A percentile compares a stretch with the other conserved stretches of the same genome.
phyloP scores from a whole-genome alignment of 2,329 filamentous ascomycete genomes.

The Xylariaceae sp. region DNA sequence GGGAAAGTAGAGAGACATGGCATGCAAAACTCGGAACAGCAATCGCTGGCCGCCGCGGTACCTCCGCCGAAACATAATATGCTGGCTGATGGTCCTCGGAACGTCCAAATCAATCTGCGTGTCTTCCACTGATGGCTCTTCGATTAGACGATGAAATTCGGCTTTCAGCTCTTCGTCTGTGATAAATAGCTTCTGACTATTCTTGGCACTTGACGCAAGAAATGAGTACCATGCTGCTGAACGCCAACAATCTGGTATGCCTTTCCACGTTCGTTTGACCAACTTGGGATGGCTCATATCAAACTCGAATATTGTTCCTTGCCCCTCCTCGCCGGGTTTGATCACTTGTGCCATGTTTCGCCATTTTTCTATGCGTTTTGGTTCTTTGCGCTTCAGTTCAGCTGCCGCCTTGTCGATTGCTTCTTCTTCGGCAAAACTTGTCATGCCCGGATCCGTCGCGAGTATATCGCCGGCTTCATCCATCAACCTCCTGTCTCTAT shows the following conservation, averaged over 20 bases:
- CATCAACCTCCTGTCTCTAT: constrained; percentile 56
- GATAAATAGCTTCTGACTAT: constrained; percentile 51
- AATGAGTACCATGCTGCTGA: constrained; percentile 94
- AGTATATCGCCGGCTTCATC: constrained; percentile 67
- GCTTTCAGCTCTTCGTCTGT: constrained; percentile 68
- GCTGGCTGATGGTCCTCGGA: constrained; percentile 86
- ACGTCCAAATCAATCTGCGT: constrained; percentile 97
- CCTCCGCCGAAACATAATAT: constrained; percentile 93
- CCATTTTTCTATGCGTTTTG: constrained; percentile 62
- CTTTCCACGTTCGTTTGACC: constrained; percentile 92
- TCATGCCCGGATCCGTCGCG: constrained; percentile 52
- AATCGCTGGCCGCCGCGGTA: constrained; percentile 91
- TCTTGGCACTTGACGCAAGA: constrained; percentile 70
- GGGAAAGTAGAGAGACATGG: constrained; percentile 85
- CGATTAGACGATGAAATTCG: constrained; percentile 69
- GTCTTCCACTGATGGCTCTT: constrained; percentile 77
- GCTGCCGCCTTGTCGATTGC: constrained; percentile 49
- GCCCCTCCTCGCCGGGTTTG: constrained; percentile 44
- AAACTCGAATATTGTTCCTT: constrained; percentile 69
- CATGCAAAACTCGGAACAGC: constrained; percentile 87
- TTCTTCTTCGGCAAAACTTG: constrained; percentile 53
- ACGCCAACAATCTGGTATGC: constrained; percentile 94
- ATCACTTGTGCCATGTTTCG: constrained; percentile 59
- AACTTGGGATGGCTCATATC: constrained; percentile 79
- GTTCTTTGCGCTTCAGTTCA: constrained; percentile 58